Conservation (phyloP, 2,329 filamentous ascomycete species). For the Ophiostoma tasmaniense region DNA sequence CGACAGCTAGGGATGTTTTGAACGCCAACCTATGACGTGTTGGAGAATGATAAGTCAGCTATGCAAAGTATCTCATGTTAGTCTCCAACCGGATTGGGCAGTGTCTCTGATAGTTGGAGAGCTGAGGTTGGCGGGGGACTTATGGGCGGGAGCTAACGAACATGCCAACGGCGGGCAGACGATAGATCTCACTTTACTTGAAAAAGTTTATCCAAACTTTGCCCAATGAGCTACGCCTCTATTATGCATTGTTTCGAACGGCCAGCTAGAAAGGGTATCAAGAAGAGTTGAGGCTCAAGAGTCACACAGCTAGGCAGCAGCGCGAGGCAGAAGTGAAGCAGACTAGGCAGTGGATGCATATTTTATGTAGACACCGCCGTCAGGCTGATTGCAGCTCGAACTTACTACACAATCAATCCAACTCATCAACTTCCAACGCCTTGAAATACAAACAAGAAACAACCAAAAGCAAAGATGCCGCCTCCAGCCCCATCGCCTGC, state of each 20-base stretch:
- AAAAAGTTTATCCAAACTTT: background rate
- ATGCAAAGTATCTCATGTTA: background rate
- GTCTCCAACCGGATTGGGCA: background rate
- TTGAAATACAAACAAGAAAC: background rate
- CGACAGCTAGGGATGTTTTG: background rate
- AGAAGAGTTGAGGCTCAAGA: background rate
- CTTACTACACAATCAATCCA: background rate
- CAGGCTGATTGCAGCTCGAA: background rate
- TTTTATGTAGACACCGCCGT: background rate
- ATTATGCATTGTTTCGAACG: background rate
- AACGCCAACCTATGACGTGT: background rate
- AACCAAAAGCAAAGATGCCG: slow-evolving; percentile 8
- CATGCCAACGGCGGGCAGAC: background rate
- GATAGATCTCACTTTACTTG: background rate
- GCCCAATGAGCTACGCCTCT: background rate
- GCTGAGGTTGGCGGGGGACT: background rate
- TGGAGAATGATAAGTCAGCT: background rate
- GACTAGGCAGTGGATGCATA: background rate
- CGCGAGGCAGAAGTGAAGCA: background rate
- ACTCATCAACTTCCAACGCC: background rate
- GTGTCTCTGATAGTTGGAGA: background rate
- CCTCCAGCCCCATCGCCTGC: slow-evolving; percentile 12
- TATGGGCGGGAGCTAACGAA: background rate
- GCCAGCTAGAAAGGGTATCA: background rate
- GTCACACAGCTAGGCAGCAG: background rate